Conservation (phyloP, 2,329 filamentous ascomycete species). For the Domatiomyces catenatus region DNA sequence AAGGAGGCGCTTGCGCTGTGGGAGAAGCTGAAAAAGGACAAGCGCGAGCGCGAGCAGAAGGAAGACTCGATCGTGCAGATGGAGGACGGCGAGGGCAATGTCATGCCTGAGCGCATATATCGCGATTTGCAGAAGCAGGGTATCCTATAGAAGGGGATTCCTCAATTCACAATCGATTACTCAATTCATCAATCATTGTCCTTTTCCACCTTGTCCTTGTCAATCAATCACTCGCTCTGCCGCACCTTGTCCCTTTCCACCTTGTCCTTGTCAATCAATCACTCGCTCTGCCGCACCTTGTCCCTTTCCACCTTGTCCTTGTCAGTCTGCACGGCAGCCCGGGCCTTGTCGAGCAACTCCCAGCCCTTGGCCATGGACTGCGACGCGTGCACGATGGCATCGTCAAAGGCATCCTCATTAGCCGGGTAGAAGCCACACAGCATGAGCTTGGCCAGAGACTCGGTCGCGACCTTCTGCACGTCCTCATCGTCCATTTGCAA, state of each 20-base stretch:
- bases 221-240: conserved; percentile 1
- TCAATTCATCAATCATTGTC: neutral
- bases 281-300: conserved; percentile 1
- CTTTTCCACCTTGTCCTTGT: no score
- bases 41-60: conserved; percentile 54
- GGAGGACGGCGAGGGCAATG: conserved; percentile 94
- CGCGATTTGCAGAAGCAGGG: conserved; percentile 89
- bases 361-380: conserved; percentile 28
- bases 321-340: conserved; percentile 33
- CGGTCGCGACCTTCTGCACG: conserved; percentile 33
- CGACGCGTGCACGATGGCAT: conserved; percentile 35
- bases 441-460: conserved; percentile 35
- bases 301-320: conserved; percentile 28
- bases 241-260: no score
- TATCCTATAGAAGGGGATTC: conserved; percentile 52
- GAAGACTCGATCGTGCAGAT: conserved; percentile 61
- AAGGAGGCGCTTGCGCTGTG: conserved; percentile 76
- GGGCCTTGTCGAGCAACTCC: conserved; percentile 32
- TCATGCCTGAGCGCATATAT: conserved; percentile 98
- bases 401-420: conserved; percentile 37
- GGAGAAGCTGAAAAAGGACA: conserved; percentile 79
- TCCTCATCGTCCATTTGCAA: conserved; percentile 41
- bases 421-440: conserved; percentile 22
- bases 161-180: neutral
- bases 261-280: conserved; percentile 1